Evolutionary conservation across 208 protist species (phyloP), one percentile per base, ranked within the genome.

Genomic region (Acanthamoeba rhysodes): DNA sequence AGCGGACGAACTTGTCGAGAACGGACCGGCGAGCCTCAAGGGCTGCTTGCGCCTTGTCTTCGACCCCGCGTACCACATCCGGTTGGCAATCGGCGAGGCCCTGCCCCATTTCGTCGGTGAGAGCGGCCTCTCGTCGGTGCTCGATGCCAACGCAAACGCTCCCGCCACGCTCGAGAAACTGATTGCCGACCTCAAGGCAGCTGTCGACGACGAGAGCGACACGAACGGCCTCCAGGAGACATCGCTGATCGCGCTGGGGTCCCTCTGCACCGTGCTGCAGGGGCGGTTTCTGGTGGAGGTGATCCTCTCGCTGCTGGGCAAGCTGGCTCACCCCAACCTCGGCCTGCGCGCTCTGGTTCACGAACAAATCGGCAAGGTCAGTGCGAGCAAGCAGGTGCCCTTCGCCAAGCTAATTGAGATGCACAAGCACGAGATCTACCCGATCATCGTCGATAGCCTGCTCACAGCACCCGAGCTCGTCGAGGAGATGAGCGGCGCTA

Each of bases 381-480:
- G 80, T 16, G 50, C 80, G 4, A 64, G 50, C 18, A n/a, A 64
- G n/a, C 50, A 88, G 50, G 41, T 64, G n/a, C 45, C 80, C 29
- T 64, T 88, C 22, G 50, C 80, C 37, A 70, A 55, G 41, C 87
- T 93, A 3, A 78, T 93, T 9, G 87, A 76, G 14, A 48, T 34
- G 59, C 64, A 78, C 62, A 72, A 76, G 87, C 62, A 93, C 37
- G 87, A 93, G 34, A 76, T 93, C 18, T 93, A 93, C n/a, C 87
- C 87, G 20, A 32, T 76, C 24, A 70, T 93, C 62, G 4, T 93
- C 62, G 59, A 93, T 37, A 93, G 87, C 87, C 87, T 93, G 10
- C 53, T 72, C 59, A 32, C 55, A 5, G 20, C 59, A 9, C 53
- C 64, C 8, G 37, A n/a, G 20, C 64, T 94, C 2, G 12, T 94